Evolutionary conservation across 2,329 filamentous ascomycete genomes (phyloP), one percentile per base, ranked within the genome.

Genomic region (Cladosporium sp.): DNA sequence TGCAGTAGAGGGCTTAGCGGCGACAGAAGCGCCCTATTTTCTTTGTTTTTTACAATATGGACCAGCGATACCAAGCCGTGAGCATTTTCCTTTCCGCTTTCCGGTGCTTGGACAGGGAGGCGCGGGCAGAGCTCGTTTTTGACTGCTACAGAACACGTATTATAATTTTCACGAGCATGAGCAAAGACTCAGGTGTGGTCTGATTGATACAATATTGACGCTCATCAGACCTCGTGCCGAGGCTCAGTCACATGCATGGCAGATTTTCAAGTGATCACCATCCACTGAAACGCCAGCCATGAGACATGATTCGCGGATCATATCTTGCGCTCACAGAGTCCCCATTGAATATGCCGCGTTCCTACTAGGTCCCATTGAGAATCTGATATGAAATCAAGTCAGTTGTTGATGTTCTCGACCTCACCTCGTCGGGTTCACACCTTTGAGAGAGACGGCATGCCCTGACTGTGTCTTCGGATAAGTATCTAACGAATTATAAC

Each of bases 1-100:
- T 62, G 55, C 50, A 63, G 61, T 14, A 26, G 61, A 55, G 46
- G 49, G 23, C 12, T 49, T 52, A 37, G 21, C n/a, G 46, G 49
- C 60, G 49, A 62, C 60, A 62, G 60, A 62, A 40, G 60, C 29
- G 50, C 61, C 60, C 29, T 50, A 21, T 33, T 49, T 49, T 63
- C 55, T 55, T 52, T 56, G 55, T 55, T 52, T 52, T 63, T 46
- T 56, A 50, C 60, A 63, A 63, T 63, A 63, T 63, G 61, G 50
- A 63, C 55, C 61, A 63, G 61, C 61, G 61, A 63, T 63, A 63
- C 61, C 61, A 63, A 63, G 49, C 61, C 50, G 61, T 63, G 61
- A 63, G 50, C 50, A 55, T 63, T 56, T 56, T 21, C 50, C 50
- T 52, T 63, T 63, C 50, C 33, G 50, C 61, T 56, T 56, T 63